Evolutionary conservation across 164 flowering plant species (phyloP).

Genomic region (Magnolia changhungtana): DNA sequence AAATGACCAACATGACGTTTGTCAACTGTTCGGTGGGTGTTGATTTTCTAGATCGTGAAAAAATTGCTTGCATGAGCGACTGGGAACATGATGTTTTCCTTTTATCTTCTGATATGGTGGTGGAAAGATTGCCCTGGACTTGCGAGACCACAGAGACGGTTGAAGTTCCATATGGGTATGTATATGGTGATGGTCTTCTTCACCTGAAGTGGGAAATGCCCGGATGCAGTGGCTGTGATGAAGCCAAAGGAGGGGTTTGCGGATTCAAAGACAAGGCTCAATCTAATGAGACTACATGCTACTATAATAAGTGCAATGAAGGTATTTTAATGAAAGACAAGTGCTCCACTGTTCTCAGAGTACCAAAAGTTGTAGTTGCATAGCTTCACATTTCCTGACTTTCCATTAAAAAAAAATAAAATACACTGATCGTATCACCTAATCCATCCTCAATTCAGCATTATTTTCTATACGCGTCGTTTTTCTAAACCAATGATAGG

Average conservation of each 20-base stretch:
- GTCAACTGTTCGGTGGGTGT: not conserved
- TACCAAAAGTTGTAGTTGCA: too few species aligned
- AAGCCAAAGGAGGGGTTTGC: not conserved
- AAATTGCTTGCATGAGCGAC: not conserved
- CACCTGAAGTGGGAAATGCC: not conserved
- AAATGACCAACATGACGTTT: not conserved
- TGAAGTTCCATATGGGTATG: not conserved
- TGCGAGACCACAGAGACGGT: not conserved
- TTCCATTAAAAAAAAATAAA: too few species aligned
- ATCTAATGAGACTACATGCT: too few species aligned
- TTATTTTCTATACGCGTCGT: too few species aligned
- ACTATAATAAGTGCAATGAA: too few species aligned
- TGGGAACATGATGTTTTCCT: not conserved
- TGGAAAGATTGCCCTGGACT: not conserved
- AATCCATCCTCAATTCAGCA: too few species aligned
- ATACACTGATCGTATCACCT: too few species aligned
- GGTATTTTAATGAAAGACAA: too few species aligned
- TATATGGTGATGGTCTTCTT: not conserved
- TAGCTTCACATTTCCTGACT: too few species aligned
- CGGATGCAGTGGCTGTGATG: too few species aligned
- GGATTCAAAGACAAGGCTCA: not conserved
- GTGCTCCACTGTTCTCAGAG: too few species aligned
- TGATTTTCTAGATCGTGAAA: not conserved
- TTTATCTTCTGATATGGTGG: fast-evolving
- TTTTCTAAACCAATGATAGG: too few species aligned